These are phyloP conservation scores for Ganoderma lingzhi DNA, from an alignment of 1,284 basidiomycete genomes.

Conservation along the genomic window DNA sequence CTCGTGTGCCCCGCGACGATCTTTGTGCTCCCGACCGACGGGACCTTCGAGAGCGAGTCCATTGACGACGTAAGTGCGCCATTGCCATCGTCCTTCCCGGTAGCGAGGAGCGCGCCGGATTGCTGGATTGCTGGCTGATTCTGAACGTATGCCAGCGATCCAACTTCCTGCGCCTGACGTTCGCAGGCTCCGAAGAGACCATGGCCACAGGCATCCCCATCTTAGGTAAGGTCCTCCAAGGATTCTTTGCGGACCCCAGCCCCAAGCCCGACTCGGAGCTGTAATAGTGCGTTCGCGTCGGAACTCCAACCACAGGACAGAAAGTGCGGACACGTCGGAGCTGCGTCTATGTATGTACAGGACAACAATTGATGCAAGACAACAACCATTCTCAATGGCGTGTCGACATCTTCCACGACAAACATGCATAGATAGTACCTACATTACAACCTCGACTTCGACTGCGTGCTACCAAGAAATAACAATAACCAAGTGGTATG, in stretches of 20 bases:
- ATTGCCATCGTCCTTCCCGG: neutral
- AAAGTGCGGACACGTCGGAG: neutral
- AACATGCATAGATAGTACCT: neutral
- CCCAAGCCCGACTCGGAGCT: neutral
- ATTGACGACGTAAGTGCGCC: constrained; percentile 39
- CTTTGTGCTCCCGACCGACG: constrained; percentile 41
- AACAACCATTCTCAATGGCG: neutral
- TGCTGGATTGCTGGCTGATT: neutral
- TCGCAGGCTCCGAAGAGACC: constrained; percentile 48
- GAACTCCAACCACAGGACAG: neutral
- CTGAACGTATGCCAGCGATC: constrained; percentile 36
- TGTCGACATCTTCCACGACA: neutral
- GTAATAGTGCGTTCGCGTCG: neutral
- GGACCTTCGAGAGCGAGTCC: constrained; percentile 18
- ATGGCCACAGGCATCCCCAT: constrained; percentile 46
- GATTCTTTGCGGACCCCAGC: constrained; percentile 39
- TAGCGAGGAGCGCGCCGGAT: neutral
- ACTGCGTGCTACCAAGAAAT: neutral
- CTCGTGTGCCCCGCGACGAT: constrained; percentile 48
- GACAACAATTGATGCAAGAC: neutral
- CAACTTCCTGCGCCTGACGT: constrained; percentile 51
- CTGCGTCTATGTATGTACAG: neutral
- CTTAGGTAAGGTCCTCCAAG: constrained; percentile 41
- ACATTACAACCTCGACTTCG: neutral
- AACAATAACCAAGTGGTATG: neutral